These are phyloP conservation scores for Fraxinus pennsylvanica DNA, from an alignment of 257 asterid species.

Conservation along the genomic window DNA sequence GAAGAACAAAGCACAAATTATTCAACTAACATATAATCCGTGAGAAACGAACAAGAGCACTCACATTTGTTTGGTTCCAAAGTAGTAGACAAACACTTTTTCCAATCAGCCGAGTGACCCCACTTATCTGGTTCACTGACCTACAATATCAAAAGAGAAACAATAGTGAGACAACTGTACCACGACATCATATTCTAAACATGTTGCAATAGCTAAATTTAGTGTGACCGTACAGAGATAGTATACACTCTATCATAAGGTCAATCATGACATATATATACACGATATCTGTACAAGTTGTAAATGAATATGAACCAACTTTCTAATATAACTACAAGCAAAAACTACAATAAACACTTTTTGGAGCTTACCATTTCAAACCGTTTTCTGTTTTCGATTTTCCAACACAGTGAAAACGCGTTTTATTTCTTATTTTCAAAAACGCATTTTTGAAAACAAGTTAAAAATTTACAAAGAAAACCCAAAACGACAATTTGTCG, in stretches of 20 bases:
- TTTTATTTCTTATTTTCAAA: too few species aligned
- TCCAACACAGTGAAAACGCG: too few species aligned
- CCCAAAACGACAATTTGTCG: too few species aligned
- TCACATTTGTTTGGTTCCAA: conserved; percentile 89
- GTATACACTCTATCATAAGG: conserved; percentile 2
- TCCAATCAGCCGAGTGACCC: conserved; percentile 68
- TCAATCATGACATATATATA: neutral
- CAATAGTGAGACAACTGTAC: neutral
- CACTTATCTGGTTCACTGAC: conserved; percentile 84
- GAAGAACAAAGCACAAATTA: neutral
- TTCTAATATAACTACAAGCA: too few species aligned
- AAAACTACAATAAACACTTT: neutral
- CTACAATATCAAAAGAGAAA: conserved; percentile 44
- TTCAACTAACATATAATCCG: neutral
- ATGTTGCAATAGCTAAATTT: neutral
- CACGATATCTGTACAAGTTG: too few species aligned
- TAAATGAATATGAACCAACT: too few species aligned
- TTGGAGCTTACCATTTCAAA: neutral
- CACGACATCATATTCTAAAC: neutral
- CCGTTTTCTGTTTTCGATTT: too few species aligned
- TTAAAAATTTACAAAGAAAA: too few species aligned
- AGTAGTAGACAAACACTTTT: conserved; percentile 78
- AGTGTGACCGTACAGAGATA: neutral
- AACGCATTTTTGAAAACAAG: too few species aligned
- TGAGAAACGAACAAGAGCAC: conserved; percentile 31